Conservation (phyloP, 2,329 filamentous ascomycete species). For the Zymoseptoria brevis region DNA sequence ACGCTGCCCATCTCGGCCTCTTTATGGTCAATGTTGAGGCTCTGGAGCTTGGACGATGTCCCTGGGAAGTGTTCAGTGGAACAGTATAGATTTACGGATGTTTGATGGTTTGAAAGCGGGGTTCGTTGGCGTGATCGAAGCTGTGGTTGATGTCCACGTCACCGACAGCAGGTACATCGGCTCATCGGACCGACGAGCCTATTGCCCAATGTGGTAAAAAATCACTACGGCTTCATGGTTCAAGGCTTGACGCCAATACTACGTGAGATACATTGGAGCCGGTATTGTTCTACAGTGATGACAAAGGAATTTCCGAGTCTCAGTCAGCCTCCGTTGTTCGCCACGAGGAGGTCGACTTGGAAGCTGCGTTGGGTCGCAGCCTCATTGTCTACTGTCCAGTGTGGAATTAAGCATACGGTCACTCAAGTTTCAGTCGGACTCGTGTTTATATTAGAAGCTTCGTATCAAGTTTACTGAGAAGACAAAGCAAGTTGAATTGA, state of each 20-base stretch:
- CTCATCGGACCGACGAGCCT: background rate
- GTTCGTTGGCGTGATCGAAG: background rate
- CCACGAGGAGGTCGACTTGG: too few species aligned
- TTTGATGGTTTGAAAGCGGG: background rate
- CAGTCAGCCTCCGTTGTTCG: too few species aligned
- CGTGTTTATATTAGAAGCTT: background rate
- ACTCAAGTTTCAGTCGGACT: background rate
- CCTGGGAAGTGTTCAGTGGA: background rate
- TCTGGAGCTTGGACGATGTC: background rate
- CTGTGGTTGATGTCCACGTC: background rate
- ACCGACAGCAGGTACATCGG: background rate
- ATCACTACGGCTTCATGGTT: background rate
- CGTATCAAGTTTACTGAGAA: background rate
- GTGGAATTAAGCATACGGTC: too few species aligned
- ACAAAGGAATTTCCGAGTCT: too few species aligned
- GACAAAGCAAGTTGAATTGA: background rate
- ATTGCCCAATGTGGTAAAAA: background rate
- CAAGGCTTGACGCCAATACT: too few species aligned
- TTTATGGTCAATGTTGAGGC: background rate
- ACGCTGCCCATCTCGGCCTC: background rate
- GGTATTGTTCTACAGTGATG: too few species aligned
- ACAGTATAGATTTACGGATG: background rate
- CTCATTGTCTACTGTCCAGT: too few species aligned
- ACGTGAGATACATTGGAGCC: too few species aligned
- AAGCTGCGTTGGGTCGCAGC: too few species aligned